Evolutionary conservation across 257 asterid species (phyloP).

Genomic region (Galeopsis tetrahit): DNA sequence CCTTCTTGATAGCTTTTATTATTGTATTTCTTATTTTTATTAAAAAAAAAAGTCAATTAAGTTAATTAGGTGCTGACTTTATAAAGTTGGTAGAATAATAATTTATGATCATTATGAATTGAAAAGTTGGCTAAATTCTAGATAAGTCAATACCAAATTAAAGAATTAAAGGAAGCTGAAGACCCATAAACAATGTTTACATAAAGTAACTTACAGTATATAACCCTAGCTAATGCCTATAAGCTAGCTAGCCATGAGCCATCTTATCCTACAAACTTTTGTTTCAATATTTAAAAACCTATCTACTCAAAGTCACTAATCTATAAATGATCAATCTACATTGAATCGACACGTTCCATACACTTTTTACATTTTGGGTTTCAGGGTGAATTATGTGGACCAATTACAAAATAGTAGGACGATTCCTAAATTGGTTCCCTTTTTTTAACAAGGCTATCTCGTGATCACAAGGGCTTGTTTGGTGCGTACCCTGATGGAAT

Average conservation of each 20-base stretch:
- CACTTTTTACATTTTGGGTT: background rate
- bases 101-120: too few species aligned
- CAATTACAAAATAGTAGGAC: background rate
- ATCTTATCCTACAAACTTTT: slow-evolving; percentile 6
- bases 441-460: background rate
- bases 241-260: background rate
- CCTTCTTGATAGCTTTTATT: too few species aligned
- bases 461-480: background rate
- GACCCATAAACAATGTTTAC: background rate
- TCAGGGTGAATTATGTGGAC: background rate
- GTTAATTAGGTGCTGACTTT: background rate
- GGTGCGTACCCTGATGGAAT: background rate
- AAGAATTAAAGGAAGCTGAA: background rate
- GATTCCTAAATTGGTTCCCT: background rate
- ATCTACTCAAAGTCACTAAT: background rate
- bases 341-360: background rate
- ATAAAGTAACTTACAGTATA: background rate
- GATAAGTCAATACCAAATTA: background rate
- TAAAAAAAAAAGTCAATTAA: too few species aligned
- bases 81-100: background rate
- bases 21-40: too few species aligned
- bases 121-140: background rate
- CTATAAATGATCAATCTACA: background rate
- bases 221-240: background rate
- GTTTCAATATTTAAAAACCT: background rate